Conservation (phyloP, 257 asterid genomes). For the Salvia hispanica region DNA sequence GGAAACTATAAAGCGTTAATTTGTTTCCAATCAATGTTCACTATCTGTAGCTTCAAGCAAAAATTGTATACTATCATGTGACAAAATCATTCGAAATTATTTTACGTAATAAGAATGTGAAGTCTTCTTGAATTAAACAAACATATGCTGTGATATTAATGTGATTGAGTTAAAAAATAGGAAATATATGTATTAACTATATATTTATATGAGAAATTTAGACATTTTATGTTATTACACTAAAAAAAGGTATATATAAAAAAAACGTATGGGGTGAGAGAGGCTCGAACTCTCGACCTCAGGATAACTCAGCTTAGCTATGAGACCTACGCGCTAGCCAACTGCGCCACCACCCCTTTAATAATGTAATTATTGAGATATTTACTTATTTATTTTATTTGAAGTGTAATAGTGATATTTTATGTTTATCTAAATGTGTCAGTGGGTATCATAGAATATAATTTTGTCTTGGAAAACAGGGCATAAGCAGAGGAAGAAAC, state of each 20-base stretch:
- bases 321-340: constrained; percentile 99
- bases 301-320: constrained; percentile 53
- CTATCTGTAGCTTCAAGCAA: too few relatives aligned
- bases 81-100: too few relatives aligned
- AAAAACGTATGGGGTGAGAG: constrained; percentile 40
- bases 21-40: too few relatives aligned
- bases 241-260: not conserved
- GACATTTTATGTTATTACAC: too few relatives aligned
- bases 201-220: too few relatives aligned
- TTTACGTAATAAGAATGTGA: too few relatives aligned
- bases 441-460: not conserved
- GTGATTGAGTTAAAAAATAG: too few relatives aligned
- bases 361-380: rapidly evolving
- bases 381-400: not conserved
- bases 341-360: constrained; percentile 96
- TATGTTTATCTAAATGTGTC: not conserved
- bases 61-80: too few relatives aligned
- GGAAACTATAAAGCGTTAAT: too few relatives aligned
- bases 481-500: constrained; percentile 1
- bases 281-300: constrained; percentile 59
- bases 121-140: too few relatives aligned
- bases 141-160: too few relatives aligned
- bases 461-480: not conserved
- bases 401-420: not conserved
- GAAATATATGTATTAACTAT: too few relatives aligned